These are phyloP conservation scores for Pythium oligandrum DNA, from an alignment of 352 stramenopile species.

Conservation along the genomic window DNA sequence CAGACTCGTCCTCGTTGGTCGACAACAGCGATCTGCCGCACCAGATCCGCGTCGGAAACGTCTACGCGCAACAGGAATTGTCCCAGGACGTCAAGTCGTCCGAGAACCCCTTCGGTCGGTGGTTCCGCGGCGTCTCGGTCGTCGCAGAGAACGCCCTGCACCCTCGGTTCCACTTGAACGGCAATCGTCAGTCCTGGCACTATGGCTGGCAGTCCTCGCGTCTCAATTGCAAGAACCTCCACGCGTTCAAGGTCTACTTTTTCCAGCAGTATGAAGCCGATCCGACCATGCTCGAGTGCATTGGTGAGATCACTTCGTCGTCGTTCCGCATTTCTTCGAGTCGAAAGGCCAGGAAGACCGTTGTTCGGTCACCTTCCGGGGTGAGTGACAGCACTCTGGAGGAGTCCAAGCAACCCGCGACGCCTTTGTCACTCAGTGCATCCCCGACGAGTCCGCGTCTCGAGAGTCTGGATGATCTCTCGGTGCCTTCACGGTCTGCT, in stretches of 20 bases:
- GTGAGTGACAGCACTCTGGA: conserved; percentile 16
- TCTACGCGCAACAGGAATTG: conserved; percentile 55
- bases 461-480: too few species aligned
- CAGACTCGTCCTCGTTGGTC: conserved; percentile 4
- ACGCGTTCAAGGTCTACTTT: conserved; percentile 76
- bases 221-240: conserved; percentile 81
- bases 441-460: neutral
- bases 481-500: too few species aligned
- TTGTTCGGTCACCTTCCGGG: conserved; percentile 37
- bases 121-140: conserved; percentile 56
- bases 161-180: conserved; percentile 69
- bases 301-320: conserved; percentile 52
- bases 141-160: conserved; percentile 17
- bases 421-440: conserved; percentile 7
- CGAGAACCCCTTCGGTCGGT: conserved; percentile 70
- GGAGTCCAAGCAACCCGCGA: conserved; percentile 11
- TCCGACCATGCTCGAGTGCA: conserved; percentile 32
- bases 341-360: conserved; percentile 77
- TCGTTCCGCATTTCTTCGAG: conserved; percentile 78
- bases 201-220: conserved; percentile 83
- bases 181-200: conserved; percentile 83
- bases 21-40: conserved; percentile 6
- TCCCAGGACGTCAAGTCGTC: conserved; percentile 75
- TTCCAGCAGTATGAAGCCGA: conserved; percentile 36
- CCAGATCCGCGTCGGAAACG: conserved; percentile 28